Conservation (phyloP, 2,329 filamentous ascomycete species). For the Herpotrichia juniperi region DNA sequence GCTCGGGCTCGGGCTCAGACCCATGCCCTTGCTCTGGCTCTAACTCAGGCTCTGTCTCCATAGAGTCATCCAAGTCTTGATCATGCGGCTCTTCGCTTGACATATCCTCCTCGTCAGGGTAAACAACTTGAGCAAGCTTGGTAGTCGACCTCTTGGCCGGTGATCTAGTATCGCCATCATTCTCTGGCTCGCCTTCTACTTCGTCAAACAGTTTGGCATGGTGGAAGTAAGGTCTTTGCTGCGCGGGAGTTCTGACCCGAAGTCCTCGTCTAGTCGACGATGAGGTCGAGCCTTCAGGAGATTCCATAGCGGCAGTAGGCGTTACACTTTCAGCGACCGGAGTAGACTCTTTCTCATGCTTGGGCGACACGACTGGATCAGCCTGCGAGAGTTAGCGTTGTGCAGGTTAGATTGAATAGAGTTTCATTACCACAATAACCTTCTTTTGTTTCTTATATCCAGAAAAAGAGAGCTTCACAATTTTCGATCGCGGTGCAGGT, state of each 20-base stretch:
- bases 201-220: conserved; percentile 40
- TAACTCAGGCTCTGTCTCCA: too few species aligned
- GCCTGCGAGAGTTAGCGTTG: conserved; percentile 5
- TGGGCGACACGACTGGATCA: conserved; percentile 1
- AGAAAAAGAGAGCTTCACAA: not conserved
- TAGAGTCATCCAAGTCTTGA: not conserved
- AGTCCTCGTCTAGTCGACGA: conserved; percentile 36
- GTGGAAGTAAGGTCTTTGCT: conserved; percentile 42
- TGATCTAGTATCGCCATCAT: conserved; percentile 2
- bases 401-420: not conserved
- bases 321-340: not conserved
- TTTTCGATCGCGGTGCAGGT: not conserved
- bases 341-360: not conserved
- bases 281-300: conserved; percentile 25
- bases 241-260: conserved; percentile 40
- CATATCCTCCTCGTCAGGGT: conserved; percentile 17
- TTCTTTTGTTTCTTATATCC: not conserved
- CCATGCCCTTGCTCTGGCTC: too few species aligned
- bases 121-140: conserved; percentile 12
- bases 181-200: conserved; percentile 6
- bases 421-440: not conserved
- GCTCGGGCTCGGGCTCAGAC: too few species aligned
- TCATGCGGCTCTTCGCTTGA: not conserved
- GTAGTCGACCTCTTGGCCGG: conserved; percentile 9
- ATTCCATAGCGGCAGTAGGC: conserved; percentile 17